These are phyloP conservation scores for Chlamydomonas incerta DNA, from an alignment of 139 green algal species.

Conservation along the genomic window DNA sequence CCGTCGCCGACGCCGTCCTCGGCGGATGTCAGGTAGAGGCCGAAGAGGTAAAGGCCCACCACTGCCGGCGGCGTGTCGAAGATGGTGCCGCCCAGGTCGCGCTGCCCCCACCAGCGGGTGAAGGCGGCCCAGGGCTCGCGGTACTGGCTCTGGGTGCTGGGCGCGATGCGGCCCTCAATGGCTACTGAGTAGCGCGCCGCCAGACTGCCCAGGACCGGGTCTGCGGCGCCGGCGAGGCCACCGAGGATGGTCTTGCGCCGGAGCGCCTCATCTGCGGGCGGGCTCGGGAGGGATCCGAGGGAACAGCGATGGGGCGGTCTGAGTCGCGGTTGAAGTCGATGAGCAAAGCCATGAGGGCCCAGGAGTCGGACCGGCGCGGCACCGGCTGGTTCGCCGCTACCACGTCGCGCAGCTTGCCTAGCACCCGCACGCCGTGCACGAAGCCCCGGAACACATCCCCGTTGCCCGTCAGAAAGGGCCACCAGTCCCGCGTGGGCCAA, in stretches of 20 bases:
- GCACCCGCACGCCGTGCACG: neutral
- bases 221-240: neutral
- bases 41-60: neutral
- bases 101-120: neutral
- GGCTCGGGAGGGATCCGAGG: too few relatives aligned
- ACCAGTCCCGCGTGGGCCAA: neutral
- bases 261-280: too few relatives aligned
- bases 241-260: neutral
- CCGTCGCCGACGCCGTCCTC: neutral
- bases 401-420: neutral
- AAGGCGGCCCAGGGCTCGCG: neutral
- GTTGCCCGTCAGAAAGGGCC: neutral
- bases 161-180: neutral
- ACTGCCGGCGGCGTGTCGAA: neutral
- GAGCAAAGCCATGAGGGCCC: neutral
- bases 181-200: neutral
- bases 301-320: too few relatives aligned
- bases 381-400: neutral
- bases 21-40: neutral
- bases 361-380: neutral
- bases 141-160: neutral
- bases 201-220: neutral
- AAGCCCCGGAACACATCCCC: neutral
- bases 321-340: neutral
- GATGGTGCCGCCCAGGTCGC: neutral